A percentile compares a stretch with the other conserved stretches of the same genome.
phyloP scores from a whole-genome alignment of 2,329 filamentous ascomycete genomes.

The Neoascochyta sp. region DNA sequence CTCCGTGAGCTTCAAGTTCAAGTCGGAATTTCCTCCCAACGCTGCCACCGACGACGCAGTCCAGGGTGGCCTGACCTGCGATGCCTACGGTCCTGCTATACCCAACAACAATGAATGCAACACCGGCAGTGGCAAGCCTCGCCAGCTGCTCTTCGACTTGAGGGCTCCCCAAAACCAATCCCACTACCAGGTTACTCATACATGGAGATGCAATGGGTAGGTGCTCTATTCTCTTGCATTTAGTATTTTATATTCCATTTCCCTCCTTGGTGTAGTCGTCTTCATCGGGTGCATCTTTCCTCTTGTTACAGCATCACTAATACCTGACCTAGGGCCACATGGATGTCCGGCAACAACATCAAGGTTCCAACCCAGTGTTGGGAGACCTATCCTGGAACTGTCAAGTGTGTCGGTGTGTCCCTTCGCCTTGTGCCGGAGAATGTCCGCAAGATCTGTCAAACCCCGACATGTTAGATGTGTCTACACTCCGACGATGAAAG shows the following conservation, averaged over 20 bases:
- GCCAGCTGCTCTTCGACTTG: slow-evolving; percentile 22
- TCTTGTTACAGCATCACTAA: slow-evolving; percentile 1
- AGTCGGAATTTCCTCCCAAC: slow-evolving; percentile 15
- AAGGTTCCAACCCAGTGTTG: too few relatives aligned
- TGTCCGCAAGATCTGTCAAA: too few relatives aligned
- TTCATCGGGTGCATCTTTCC: too few relatives aligned
- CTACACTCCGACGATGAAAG: too few relatives aligned
- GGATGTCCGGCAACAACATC: slow-evolving; percentile 19
- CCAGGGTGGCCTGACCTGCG: slow-evolving; percentile 15
- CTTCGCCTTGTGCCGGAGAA: too few relatives aligned
- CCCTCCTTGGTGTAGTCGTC: background rate
- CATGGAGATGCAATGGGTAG: slow-evolving; percentile 29
- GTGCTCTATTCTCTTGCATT: slow-evolving; percentile 2
- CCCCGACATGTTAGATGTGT: too few relatives aligned
- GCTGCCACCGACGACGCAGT: slow-evolving; percentile 18
- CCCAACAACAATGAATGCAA: slow-evolving; percentile 21
- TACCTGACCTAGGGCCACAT: slow-evolving; percentile 9
- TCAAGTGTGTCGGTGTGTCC: too few relatives aligned
- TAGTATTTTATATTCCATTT: background rate
- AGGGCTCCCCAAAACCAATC: slow-evolving; percentile 13
- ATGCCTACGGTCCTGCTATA: slow-evolving; percentile 12
- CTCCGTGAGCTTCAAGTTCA: slow-evolving; percentile 24
- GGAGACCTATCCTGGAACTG: too few relatives aligned
- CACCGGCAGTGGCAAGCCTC: slow-evolving; percentile 9
- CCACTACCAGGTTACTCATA: slow-evolving; percentile 26